These are phyloP conservation scores for Berkeleyomyces basicola DNA, from an alignment of 2,329 filamentous ascomycete species.

Conservation along the genomic window DNA sequence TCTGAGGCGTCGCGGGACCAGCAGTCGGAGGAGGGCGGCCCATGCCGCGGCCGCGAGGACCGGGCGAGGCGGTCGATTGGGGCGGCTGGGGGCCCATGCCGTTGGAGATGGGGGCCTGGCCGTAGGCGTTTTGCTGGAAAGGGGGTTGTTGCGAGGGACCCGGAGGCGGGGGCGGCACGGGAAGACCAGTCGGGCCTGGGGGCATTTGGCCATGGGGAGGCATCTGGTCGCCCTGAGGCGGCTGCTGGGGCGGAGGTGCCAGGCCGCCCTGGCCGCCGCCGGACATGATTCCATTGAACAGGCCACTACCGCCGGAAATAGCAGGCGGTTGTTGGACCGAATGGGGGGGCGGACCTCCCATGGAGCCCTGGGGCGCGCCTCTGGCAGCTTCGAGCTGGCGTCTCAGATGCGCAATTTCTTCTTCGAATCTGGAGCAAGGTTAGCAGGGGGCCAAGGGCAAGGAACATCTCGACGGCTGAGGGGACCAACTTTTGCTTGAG, in stretches of 20 bases:
- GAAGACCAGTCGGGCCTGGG: conserved; percentile 28
- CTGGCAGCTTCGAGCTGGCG: conserved; percentile 72
- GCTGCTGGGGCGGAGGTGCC: conserved; percentile 52
- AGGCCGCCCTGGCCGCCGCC: conserved; percentile 71
- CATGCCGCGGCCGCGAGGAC: conserved; percentile 50
- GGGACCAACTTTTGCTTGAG: conserved; percentile 67
- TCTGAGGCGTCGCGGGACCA: conserved; percentile 70
- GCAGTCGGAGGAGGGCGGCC: conserved; percentile 47
- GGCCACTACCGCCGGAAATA: conserved; percentile 76
- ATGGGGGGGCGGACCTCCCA: conserved; percentile 57
- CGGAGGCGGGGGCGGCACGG: conserved; percentile 40
- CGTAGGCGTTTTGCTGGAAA: conserved; percentile 59
- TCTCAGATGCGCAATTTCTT: conserved; percentile 70
- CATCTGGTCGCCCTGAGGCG: conserved; percentile 53
- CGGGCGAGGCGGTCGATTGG: conserved; percentile 72
- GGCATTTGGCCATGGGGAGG: conserved; percentile 34
- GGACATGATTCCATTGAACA: conserved; percentile 93
- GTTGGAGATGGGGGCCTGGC: conserved; percentile 39
- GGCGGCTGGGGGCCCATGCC: conserved; percentile 73
- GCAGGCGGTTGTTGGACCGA: conserved; percentile 72
- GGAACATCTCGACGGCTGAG: not conserved
- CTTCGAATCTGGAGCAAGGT: conserved; percentile 56
- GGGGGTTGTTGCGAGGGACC: conserved; percentile 50
- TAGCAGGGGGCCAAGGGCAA: not conserved
- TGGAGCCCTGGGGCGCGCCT: conserved; percentile 37